Percentiles rank a stretch among this genome's conserved stretches.
Evolutionary conservation across 179 eudicot species (phyloP).

Genomic region (Patellifolia procumbens): DNA sequence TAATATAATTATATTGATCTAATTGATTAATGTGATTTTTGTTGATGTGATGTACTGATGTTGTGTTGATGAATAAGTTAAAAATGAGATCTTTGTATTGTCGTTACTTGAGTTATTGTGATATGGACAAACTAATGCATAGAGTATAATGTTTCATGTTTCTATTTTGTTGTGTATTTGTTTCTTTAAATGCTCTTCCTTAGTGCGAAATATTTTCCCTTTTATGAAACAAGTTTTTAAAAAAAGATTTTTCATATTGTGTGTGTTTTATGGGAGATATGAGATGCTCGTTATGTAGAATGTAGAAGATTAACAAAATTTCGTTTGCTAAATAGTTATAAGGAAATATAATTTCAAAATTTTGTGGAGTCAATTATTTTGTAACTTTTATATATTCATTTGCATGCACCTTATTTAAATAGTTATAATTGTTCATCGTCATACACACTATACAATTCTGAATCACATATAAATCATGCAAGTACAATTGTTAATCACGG

Average conservation of each 20-base stretch:
- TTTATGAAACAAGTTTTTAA: neutral
- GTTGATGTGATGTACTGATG: neutral
- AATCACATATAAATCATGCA: neutral
- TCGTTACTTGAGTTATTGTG: neutral
- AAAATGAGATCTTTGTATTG: conserved; percentile 12
- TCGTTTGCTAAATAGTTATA: no score
- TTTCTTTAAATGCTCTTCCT: no score
- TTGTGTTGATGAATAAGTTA: neutral
- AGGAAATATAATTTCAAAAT: no score
- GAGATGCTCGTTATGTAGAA: no score
- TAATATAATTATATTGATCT: neutral
- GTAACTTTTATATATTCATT: no score
- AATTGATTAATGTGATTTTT: neutral
- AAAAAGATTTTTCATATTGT: no score
- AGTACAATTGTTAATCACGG: no score
- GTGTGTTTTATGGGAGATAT: no score
- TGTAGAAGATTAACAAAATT: neutral
- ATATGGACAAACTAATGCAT: neutral
- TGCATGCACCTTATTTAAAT: neutral
- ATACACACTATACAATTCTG: neutral
- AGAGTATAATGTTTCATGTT: neutral
- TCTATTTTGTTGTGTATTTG: neutral
- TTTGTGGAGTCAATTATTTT: no score
- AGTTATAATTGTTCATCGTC: neutral
- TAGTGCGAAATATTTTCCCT: neutral